Evolutionary conservation across 805 yeast genomes (phyloP), one percentile per base, ranked within the genome.

Genomic region (Metschnikowia rubicola): DNA sequence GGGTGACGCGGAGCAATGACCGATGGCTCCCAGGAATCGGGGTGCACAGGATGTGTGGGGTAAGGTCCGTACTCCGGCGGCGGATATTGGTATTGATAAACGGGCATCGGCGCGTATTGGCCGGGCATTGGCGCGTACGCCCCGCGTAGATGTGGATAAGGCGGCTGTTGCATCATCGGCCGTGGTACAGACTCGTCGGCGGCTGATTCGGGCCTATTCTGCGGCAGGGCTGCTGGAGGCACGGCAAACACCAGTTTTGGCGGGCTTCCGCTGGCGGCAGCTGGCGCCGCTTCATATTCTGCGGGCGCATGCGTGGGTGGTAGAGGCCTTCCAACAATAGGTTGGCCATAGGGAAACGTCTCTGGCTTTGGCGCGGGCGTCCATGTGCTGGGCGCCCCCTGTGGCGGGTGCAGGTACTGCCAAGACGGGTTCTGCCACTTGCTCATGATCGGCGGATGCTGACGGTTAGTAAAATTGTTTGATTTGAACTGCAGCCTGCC

Each of bases 21-120:
- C 10, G 44, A 35, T 31, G 44, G 51, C 12, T 54, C 57, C 59
- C 59, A 54, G 30, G 49, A 53, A 34, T 55, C 59, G 6, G 44
- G 37, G 12, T 35, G 57, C 21, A 46, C 38, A 10, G 42, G 57
- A 32, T 39, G 50, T 36, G 42, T 47, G 19, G 47, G 50, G 30
- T 45, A 46, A 26, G 37, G 40, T 15, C 38, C 37, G 37, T 44
- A 34, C 17, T 43, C 45, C 10, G 48, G 50, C 8, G 46, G 54
- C 35, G 35, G 44, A 12, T 47, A 36, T n/a, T 39, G 51, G 34
- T 47, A 45, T 6, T 17, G 48, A 12, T 46, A 48, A 33, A 53
- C 29, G n/a, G 51, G 57, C 30, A 51, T 37, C 11, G 49, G 51
- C 33, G 36, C 41, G 28, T 38, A 43, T 30, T 34, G 43, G 28